phyloP scores from a whole-genome alignment of 768 basidiomycete species.

The Phallus indusiatus region DNA sequence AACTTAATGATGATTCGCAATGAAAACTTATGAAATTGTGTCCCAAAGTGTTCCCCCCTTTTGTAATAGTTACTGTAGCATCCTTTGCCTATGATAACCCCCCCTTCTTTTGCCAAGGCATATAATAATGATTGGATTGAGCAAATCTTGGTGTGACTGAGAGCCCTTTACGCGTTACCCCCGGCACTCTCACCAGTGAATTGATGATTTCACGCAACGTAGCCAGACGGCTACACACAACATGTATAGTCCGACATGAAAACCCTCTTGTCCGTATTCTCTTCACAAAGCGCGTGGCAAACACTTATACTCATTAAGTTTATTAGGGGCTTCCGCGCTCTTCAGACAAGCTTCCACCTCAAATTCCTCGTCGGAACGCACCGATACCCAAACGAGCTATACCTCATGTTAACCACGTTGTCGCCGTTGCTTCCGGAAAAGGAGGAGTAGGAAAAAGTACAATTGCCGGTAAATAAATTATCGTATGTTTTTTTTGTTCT shows the following conservation, averaged over 20 bases:
- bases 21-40: neutral
- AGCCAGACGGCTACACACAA: constrained; percentile 3
- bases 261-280: constrained; percentile 9
- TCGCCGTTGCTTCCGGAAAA: constrained; percentile 87
- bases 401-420: constrained; percentile 63
- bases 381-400: constrained; percentile 27
- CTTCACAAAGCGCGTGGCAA: neutral
- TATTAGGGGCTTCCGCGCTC: constrained; percentile 30
- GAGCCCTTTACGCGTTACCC: too few species aligned
- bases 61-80: neutral
- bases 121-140: neutral
- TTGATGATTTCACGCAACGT: neutral
- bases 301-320: neutral
- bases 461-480: constrained; percentile 59
- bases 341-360: constrained; percentile 25
- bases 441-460: constrained; percentile 97
- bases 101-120: neutral
- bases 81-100: neutral
- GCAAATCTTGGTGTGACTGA: neutral
- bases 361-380: constrained; percentile 27
- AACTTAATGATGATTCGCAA: neutral
- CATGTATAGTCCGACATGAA: constrained; percentile 7
- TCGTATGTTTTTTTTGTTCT: neutral
- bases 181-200: too few species aligned
- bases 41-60: neutral